Percentiles rank a stretch among this genome's conserved stretches.
These are phyloP conservation scores for Blastobotrys malaysiensis DNA, from an alignment of 1,139 yeast species.

Conservation along the genomic window DNA sequence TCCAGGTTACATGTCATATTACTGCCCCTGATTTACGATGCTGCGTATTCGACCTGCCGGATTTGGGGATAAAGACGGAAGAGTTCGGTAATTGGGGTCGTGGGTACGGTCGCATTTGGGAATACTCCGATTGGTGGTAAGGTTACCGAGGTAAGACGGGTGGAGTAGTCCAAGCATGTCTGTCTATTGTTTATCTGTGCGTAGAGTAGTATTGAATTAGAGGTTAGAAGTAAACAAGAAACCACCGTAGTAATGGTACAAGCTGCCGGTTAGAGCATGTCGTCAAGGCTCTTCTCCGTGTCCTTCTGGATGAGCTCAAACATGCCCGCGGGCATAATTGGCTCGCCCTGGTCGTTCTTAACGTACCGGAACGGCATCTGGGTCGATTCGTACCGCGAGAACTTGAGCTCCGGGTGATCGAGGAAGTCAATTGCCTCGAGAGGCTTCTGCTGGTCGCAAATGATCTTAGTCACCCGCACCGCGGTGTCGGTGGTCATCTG, in stretches of 20 bases:
- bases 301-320: conserved; percentile 77
- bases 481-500: conserved; percentile 99
- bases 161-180: no score
- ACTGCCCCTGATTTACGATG: no score
- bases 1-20: no score
- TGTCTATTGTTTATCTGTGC: no score
- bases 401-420: conserved; percentile 91
- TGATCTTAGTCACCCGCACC: conserved; percentile 78
- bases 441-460: conserved; percentile 48
- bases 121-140: no score
- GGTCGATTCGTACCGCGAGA: conserved; percentile 81
- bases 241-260: no score
- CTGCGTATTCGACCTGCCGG: no score
- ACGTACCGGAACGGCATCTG: conserved; percentile 98
- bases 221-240: neutral
- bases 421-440: conserved; percentile 75
- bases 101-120: no score
- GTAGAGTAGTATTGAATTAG: no score
- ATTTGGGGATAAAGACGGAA: no score
- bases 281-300: conserved; percentile 41
- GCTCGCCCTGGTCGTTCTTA: conserved; percentile 51
- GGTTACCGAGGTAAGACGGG: no score
- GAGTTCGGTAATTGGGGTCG: no score
- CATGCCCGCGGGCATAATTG: conserved; percentile 92
- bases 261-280: conserved; percentile 26